These are phyloP conservation scores for Fusarium annulatum DNA, from an alignment of 2,329 filamentous ascomycete genomes.

Conservation along the genomic window DNA sequence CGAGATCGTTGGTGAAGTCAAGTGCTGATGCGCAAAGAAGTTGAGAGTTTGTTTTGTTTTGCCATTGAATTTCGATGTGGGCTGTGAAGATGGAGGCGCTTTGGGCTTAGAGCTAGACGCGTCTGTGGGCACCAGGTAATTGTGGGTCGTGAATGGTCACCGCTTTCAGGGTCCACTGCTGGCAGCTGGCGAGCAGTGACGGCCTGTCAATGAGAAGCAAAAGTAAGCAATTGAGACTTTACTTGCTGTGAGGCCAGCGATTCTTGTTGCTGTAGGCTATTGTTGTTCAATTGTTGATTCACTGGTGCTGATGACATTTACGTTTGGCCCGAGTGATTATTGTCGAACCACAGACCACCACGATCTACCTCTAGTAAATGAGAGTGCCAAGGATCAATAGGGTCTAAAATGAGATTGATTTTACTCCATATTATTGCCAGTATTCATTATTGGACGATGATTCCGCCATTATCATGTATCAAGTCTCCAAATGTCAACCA, in stretches of 20 bases:
- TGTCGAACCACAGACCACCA: not conserved
- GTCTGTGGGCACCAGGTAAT: constrained; percentile 10
- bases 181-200: constrained; percentile 5
- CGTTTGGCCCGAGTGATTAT: not conserved
- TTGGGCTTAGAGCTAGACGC: constrained; percentile 19
- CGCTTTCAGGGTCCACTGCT: constrained; percentile 10
- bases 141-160: constrained; percentile 11
- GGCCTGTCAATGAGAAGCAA: not conserved
- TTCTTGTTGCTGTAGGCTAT: not conserved
- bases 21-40: constrained; percentile 15
- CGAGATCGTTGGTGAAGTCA: not conserved
- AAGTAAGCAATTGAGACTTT: not conserved
- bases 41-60: constrained; percentile 36
- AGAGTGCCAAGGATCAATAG: constrained; percentile 16
- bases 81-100: constrained; percentile 16
- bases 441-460: not conserved
- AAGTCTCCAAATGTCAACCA: rapidly evolving
- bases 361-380: not conserved
- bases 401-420: constrained; percentile 27
- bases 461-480: not conserved
- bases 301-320: not conserved
- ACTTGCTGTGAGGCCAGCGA: not conserved
- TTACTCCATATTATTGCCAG: not conserved
- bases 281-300: not conserved
- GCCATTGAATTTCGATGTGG: constrained; percentile 23